phyloP scores from a whole-genome alignment of 306 rosid species.

The Geum urbanum region DNA sequence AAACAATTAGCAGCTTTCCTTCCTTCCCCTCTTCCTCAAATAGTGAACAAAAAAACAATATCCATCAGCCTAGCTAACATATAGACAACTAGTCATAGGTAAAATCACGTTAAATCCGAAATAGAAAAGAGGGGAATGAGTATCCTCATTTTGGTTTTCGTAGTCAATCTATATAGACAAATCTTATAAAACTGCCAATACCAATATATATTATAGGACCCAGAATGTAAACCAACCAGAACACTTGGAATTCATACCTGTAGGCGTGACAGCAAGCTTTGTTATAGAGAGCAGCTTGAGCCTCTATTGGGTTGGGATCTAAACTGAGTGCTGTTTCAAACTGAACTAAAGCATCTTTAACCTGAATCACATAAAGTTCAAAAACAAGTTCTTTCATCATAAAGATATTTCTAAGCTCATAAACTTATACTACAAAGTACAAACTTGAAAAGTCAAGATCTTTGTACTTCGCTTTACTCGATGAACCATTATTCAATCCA shows the following conservation, averaged over 20 bases:
- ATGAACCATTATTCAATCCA: neutral
- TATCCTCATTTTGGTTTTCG: neutral
- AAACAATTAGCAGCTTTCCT: slow-evolving; percentile 85
- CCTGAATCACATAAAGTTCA: slow-evolving; percentile 41
- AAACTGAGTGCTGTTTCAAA: slow-evolving; percentile 80
- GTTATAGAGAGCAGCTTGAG: slow-evolving; percentile 92
- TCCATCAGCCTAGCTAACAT: slow-evolving; percentile 23
- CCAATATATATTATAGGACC: neutral
- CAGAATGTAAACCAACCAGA: neutral
- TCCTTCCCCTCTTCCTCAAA: slow-evolving; percentile 89
- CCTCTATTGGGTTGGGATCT: slow-evolving; percentile 80
- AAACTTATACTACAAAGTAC: no score
- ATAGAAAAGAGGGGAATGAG: neutral
- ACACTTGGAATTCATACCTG: slow-evolving; percentile 35
- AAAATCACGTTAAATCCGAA: no score
- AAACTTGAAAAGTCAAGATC: neutral
- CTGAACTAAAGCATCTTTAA: slow-evolving; percentile 83
- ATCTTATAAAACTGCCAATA: neutral
- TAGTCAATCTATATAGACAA: neutral
- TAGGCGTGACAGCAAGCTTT: slow-evolving; percentile 98
- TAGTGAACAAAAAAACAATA: slow-evolving; percentile 34
- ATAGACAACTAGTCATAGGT: neutral
- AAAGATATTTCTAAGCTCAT: neutral
- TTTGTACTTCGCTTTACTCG: neutral
- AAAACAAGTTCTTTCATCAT: neutral